These are phyloP conservation scores for Thuja plicata DNA, from an alignment of 83 land plant genomes.

Conservation along the genomic window DNA sequence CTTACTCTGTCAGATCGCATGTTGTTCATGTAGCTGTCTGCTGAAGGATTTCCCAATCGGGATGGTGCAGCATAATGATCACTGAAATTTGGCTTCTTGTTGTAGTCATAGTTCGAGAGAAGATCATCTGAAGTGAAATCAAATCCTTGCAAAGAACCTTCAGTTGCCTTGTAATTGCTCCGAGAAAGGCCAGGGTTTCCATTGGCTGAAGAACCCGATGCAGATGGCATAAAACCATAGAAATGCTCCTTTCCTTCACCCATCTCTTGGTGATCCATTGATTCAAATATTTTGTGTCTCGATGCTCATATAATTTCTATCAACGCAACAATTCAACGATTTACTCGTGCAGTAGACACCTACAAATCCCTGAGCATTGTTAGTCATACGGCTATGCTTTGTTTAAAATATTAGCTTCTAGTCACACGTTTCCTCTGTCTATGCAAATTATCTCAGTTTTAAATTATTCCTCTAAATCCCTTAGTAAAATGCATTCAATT, in stretches of 20 bases:
- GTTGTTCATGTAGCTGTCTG: conserved; percentile 1
- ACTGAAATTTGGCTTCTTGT: conserved; percentile 8
- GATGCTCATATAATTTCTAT: background rate
- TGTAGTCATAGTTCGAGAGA: conserved; percentile 2
- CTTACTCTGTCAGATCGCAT: conserved; percentile 12
- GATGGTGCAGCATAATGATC: conserved; percentile 6
- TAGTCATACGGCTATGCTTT: background rate
- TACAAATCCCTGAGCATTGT: background rate
- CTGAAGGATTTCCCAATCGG: background rate
- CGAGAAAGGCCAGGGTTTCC: conserved; percentile 8
- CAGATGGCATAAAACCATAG: background rate
- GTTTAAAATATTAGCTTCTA: background rate
- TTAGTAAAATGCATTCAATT: background rate
- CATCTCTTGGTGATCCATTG: conserved; percentile 12
- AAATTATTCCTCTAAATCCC: background rate
- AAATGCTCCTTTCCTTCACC: conserved; percentile 17
- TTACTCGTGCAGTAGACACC: background rate
- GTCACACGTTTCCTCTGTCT: background rate
- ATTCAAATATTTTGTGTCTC: background rate
- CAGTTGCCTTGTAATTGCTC: conserved; percentile 6
- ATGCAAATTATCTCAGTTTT: background rate
- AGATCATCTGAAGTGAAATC: conserved; percentile 12
- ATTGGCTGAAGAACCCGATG: conserved; percentile 3
- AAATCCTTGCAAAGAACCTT: conserved; percentile 6
- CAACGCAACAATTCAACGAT: background rate